These are phyloP conservation scores for Cutaneotrichosporon dermatis DNA, from an alignment of 1,284 basidiomycete species.

Conservation along the genomic window DNA sequence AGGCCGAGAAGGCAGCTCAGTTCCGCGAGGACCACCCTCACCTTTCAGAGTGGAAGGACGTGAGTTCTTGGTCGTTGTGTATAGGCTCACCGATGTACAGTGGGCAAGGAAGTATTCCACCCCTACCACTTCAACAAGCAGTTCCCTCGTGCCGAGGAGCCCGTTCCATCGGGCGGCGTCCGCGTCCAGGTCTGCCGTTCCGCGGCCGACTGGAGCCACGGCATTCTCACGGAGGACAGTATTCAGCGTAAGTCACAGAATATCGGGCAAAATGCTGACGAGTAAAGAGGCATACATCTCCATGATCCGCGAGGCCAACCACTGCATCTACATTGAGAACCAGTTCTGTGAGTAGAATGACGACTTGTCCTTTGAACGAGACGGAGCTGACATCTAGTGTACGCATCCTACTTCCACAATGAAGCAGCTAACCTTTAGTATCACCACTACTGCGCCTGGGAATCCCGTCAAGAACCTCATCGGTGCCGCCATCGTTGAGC, in stretches of 20 bases:
- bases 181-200: slow-evolving; percentile 59
- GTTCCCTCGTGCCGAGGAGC: slow-evolving; percentile 36
- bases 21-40: slow-evolving; percentile 47
- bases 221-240: slow-evolving; percentile 75
- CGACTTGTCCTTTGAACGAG: no score
- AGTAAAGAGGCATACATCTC: slow-evolving; percentile 60
- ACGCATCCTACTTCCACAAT: background rate
- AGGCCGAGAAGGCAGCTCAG: slow-evolving; percentile 24
- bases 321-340: slow-evolving; percentile 91
- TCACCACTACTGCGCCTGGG: slow-evolving; percentile 62
- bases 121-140: slow-evolving; percentile 47
- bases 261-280: no score
- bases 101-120: slow-evolving; percentile 42
- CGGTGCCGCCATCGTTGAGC: slow-evolving; percentile 69
- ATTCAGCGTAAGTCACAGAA: slow-evolving; percentile 66
- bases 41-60: slow-evolving; percentile 43
- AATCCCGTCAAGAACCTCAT: slow-evolving; percentile 75
- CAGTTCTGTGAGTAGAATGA: slow-evolving; percentile 72
- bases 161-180: slow-evolving; percentile 38
- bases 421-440: slow-evolving; percentile 52
- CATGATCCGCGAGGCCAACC: slow-evolving; percentile 74
- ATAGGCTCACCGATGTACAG: slow-evolving; percentile 8
- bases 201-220: slow-evolving; percentile 86
- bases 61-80: slow-evolving; percentile 7
- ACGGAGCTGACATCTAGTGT: slow-evolving; percentile 15